phyloP scores from a whole-genome alignment of 257 asterid species.

The Plantago ovata region DNA sequence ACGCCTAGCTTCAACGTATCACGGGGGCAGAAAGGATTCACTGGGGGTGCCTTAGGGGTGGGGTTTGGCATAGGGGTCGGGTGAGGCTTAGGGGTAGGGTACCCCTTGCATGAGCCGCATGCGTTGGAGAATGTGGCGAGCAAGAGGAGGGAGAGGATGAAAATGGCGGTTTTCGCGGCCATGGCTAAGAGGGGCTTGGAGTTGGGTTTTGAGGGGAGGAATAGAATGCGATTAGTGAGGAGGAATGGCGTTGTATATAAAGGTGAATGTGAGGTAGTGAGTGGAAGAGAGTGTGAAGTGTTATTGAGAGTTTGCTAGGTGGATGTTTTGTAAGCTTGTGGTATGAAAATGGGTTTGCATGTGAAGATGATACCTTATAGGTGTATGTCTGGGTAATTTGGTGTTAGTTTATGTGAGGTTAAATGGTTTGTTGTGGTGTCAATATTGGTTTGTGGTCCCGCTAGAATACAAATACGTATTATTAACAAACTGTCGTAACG shows the following conservation, averaged over 20 bases:
- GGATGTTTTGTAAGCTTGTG: conserved; percentile 43
- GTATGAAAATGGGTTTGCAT: conserved; percentile 12
- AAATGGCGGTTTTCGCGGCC: conserved; percentile 36
- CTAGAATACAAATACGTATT: neutral
- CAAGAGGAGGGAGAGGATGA: conserved; percentile 40
- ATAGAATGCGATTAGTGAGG: conserved; percentile 21
- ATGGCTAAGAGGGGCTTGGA: conserved; percentile 23
- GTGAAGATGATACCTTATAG: neutral
- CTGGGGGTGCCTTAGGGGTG: conserved; percentile 46
- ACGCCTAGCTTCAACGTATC: conserved; percentile 77
- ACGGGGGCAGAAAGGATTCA: conserved; percentile 59
- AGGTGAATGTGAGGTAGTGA: conserved; percentile 51
- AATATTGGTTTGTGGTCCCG: neutral
- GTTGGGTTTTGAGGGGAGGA: conserved; percentile 5
- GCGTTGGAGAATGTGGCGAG: conserved; percentile 35
- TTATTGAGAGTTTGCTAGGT: conserved; percentile 23
- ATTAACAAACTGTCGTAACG: too few species aligned
- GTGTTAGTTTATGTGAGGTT: neutral
- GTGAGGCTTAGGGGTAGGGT: conserved; percentile 9
- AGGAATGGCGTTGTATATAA: conserved; percentile 33
- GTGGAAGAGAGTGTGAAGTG: conserved; percentile 33
- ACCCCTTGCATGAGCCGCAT: conserved; percentile 38
- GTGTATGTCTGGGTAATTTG: neutral
- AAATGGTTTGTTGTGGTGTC: neutral
- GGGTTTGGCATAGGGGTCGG: conserved; percentile 17